Evolutionary conservation across 768 basidiomycete genomes (phyloP).

Genomic region (Brasilioporus rufonigricans): DNA sequence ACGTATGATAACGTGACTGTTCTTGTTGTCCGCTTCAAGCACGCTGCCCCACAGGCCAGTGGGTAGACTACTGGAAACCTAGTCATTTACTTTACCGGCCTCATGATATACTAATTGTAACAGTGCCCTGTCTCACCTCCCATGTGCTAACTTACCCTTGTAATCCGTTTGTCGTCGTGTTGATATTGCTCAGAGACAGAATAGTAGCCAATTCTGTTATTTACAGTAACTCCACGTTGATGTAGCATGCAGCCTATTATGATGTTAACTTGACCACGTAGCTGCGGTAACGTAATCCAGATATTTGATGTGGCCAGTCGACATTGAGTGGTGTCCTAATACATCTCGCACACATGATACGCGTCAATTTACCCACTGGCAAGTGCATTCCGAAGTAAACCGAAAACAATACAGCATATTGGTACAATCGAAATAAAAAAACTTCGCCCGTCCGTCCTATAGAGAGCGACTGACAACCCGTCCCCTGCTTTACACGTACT

Average conservation of each 20-base stretch:
- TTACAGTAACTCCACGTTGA: background rate
- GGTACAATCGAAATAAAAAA: background rate
- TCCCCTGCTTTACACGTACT: slow-evolving; percentile 2
- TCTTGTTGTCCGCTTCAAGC: slow-evolving; percentile 81
- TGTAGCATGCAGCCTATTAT: background rate
- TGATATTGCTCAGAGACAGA: background rate
- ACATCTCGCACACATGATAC: no score
- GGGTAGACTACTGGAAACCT: slow-evolving; percentile 5
- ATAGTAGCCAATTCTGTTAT: background rate
- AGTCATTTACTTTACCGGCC: background rate
- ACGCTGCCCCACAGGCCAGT: slow-evolving; percentile 5
- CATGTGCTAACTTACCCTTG: slow-evolving; percentile 1
- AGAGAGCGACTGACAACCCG: background rate
- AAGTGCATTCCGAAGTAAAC: background rate
- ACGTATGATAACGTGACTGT: slow-evolving; percentile 96
- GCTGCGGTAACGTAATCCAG: background rate
- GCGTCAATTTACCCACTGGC: background rate
- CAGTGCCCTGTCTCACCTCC: background rate
- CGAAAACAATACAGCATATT: background rate
- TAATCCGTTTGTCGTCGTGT: slow-evolving; percentile 2
- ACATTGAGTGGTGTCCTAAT: no score
- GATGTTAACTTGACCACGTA: background rate
- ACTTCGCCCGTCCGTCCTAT: no score
- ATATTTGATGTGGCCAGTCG: no score
- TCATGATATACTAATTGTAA: slow-evolving; percentile 8